Conservation (phyloP, 306 rosid genomes). For the Erythrophleum fordii region DNA sequence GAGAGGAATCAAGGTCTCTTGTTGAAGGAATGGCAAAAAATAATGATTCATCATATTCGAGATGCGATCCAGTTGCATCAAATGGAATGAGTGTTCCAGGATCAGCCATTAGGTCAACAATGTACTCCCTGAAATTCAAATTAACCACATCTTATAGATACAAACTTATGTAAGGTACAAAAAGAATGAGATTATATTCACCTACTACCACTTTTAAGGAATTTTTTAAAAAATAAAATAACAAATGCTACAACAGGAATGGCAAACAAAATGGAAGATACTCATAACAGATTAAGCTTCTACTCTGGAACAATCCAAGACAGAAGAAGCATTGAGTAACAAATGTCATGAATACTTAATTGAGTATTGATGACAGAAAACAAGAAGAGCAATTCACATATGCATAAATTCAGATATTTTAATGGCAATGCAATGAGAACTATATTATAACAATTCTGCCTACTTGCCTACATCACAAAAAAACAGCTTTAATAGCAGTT, state of each 20-base stretch:
- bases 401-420: constrained; percentile 6
- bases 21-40: constrained; percentile 69
- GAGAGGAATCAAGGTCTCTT: constrained; percentile 84
- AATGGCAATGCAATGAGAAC: constrained; percentile 30
- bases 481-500: constrained; percentile 38
- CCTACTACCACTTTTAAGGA: constrained; percentile 5
- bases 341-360: neutral
- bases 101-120: constrained; percentile 96
- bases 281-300: constrained; percentile 4
- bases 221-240: constrained; percentile 18
- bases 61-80: constrained; percentile 71
- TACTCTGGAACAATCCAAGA: constrained; percentile 16
- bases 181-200: constrained; percentile 25
- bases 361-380: constrained; percentile 30
- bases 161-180: neutral
- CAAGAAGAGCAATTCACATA: constrained; percentile 15
- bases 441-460: constrained; percentile 24
- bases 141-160: constrained; percentile 41
- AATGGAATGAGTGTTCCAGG: constrained; percentile 98
- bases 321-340: constrained; percentile 13
- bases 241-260: constrained; percentile 20
- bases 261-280: constrained; percentile 24
- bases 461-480: constrained; percentile 28
- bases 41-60: constrained; percentile 65
- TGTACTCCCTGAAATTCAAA: constrained; percentile 91